phyloP scores from a whole-genome alignment of 148 eudicot species.

The Hydrangea macrophylla region DNA sequence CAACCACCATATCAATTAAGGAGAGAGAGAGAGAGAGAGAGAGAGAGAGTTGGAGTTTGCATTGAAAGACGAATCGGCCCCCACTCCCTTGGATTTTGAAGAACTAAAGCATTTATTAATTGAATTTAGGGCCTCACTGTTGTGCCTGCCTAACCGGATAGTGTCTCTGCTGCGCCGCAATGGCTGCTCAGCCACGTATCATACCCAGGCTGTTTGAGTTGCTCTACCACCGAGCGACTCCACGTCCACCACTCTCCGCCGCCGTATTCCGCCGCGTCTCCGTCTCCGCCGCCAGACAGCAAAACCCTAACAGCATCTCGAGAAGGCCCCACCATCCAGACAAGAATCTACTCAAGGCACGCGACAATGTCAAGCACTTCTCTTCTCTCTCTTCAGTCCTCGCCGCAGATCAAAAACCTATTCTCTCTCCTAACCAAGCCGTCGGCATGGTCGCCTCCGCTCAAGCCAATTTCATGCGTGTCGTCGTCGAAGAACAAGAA shows the following conservation, averaged over 20 bases:
- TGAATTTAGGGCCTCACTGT: too few species aligned
- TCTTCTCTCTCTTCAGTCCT: slow-evolving; percentile 43
- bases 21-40: too few species aligned
- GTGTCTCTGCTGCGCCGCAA: too few species aligned
- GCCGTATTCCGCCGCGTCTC: too few species aligned
- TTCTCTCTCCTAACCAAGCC: slow-evolving; percentile 59
- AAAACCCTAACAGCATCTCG: slow-evolving; percentile 30
- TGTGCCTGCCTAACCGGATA: too few species aligned
- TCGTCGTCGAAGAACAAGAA: slow-evolving; percentile 56
- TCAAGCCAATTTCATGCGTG: slow-evolving; percentile 98
- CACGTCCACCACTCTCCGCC: slow-evolving; percentile 38
- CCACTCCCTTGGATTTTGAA: too few species aligned
- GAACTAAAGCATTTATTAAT: too few species aligned
- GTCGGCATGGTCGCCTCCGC: slow-evolving; percentile 68
- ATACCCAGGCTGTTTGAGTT: too few species aligned
- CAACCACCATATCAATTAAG: too few species aligned
- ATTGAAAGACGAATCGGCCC: too few species aligned
- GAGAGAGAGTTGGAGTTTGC: too few species aligned
- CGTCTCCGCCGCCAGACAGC: slow-evolving; percentile 33
- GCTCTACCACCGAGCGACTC: slow-evolving; percentile 31
- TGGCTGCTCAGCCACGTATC: too few species aligned
- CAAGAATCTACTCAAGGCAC: slow-evolving; percentile 44
- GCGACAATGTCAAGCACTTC: slow-evolving; percentile 37
- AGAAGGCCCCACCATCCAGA: slow-evolving; percentile 27
- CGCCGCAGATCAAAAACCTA: slow-evolving; percentile 27